Evolutionary conservation across 208 protist genomes (phyloP), one percentile per base, ranked within the genome.

Genomic region (Giardia duodenalis): DNA sequence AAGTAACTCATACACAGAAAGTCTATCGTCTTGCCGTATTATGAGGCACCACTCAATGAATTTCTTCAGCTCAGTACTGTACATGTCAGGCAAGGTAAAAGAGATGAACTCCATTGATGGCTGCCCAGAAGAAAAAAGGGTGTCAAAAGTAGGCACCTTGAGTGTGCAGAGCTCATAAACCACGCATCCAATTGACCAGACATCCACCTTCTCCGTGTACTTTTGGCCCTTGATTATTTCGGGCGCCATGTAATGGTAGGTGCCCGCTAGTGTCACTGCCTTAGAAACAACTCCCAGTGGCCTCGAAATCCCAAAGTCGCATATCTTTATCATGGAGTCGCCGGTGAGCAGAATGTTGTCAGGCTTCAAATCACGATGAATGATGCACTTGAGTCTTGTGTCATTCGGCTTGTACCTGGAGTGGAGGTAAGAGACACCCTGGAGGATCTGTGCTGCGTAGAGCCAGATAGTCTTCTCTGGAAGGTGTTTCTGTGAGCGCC

Each of bases 121-220:
- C 30, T 39, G 19, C 57, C 30, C 57, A 30, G 57, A 39, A 30
- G 10, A 10, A 76, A 10, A 10, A 39, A 30, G 57, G 30, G 57
- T 30, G 19, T 30, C 57, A 76, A 76, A 76, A 76, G 57, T 10
- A 30, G 30, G 19, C 10, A 10, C 19, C 57, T 30, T 10, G 57
- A 76, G 57, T 30, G 57, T 76, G 57, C 19, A 10, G 30, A 76
- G 57, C 57, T 76, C 57, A 76, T 39, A 30, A 30, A 30, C 57
- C 92, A 99, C 99, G 94, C 97, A 99, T 86, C 98, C 99, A 86
- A 99, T 97, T 0, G 97, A 98, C 98, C 99, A 99, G n/a, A 99
- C 97, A 95, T 99, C 99, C 3, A 99, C 97, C 0, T 98, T 96
- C 0, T 97, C 97, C 0, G 97, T 97, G 96, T 99, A 99, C 92